Evolutionary conservation across 106 monocot species (phyloP).

Genomic region (Platanthera zijinensis): DNA sequence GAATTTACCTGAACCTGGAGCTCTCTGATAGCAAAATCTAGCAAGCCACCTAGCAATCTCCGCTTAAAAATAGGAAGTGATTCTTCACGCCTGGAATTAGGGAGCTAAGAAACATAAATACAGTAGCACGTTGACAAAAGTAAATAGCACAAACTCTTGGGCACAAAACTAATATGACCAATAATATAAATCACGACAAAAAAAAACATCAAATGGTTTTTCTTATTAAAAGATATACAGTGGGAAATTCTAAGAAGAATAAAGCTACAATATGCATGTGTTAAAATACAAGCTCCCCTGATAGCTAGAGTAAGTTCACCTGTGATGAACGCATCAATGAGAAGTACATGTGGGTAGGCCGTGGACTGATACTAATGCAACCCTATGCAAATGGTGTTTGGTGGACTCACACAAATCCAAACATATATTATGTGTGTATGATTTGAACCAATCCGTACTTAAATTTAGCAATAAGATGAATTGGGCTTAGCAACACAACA

Average conservation of each 20-base stretch:
- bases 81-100: conserved; percentile 71
- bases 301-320: too few relatives aligned
- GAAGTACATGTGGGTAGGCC: too few relatives aligned
- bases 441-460: too few relatives aligned
- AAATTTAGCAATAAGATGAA: too few relatives aligned
- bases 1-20: conserved; percentile 81
- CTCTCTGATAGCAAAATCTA: conserved; percentile 93
- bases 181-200: not conserved
- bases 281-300: too few relatives aligned
- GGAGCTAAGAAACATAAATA: not conserved
- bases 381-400: too few relatives aligned
- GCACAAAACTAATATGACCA: not conserved
- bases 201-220: not conserved
- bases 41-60: conserved; percentile 72
- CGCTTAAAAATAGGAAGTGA: conserved; percentile 91
- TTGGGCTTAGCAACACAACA: too few relatives aligned
- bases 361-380: too few relatives aligned
- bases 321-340: too few relatives aligned
- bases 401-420: too few relatives aligned
- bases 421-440: too few relatives aligned
- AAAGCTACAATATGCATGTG: not conserved
- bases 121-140: not conserved
- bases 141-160: not conserved
- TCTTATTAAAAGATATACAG: not conserved
- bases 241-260: not conserved